phyloP scores from a whole-genome alignment of 2,329 filamentous ascomycete genomes.

The Talaromyces rugulosus region DNA sequence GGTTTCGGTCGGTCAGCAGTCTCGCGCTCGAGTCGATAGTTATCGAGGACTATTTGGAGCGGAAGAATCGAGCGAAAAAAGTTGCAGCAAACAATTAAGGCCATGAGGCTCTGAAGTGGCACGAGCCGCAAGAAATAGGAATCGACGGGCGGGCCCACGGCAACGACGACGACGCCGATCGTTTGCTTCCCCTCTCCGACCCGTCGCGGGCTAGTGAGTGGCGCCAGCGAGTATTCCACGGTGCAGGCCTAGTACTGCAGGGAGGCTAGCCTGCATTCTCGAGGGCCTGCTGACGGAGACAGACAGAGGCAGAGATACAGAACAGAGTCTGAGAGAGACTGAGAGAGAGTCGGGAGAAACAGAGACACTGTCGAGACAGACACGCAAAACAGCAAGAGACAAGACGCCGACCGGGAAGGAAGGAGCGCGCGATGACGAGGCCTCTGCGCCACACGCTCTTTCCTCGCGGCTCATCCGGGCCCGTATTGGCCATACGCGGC shows the following conservation, averaged over 20 bases:
- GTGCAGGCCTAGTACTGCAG: too few relatives aligned
- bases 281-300: too few relatives aligned
- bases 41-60: too few relatives aligned
- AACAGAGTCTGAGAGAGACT: not conserved
- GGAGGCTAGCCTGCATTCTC: not conserved
- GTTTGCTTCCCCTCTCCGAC: not conserved
- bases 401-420: not conserved
- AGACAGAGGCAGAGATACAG: not conserved
- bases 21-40: too few relatives aligned
- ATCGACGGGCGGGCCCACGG: not conserved
- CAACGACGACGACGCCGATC: not conserved
- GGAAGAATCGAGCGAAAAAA: too few relatives aligned
- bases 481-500: not conserved
- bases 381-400: not conserved
- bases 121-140: not conserved
- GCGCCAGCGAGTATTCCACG: not conserved
- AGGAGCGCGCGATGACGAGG: not conserved
- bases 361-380: not conserved
- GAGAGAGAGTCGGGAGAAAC: not conserved
- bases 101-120: not conserved
- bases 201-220: not conserved
- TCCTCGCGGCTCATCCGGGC: not conserved
- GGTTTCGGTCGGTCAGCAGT: too few relatives aligned
- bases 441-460: not conserved
- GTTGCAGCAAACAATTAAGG: not conserved